Base-by-base conservation (phyloP, 176 grass and related monocot species). In the Musa acuminata region DNA sequence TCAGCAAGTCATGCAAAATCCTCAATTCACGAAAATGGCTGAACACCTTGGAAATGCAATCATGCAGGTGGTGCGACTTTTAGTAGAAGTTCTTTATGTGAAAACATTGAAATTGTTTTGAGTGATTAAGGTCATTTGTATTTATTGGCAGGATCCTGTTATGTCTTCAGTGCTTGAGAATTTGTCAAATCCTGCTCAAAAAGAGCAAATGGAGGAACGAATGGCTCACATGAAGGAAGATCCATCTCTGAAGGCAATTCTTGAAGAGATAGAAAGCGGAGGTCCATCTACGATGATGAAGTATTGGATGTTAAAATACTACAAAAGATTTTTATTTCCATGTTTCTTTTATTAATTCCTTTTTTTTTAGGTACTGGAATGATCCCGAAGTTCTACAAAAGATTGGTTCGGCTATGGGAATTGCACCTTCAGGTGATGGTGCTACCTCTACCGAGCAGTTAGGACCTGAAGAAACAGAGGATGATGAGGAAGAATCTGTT, bases 1-100 rank as follows among this genome's bases (percentile, higher is more conserved):
- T 88, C 90, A 98, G 84, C 95, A 94, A 77, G 79, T 98, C 72
- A 90, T 98, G 87, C 88, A 98, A 78, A 93, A 98, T 86, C 86
- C 86, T 54, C 88, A 98, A 77, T 98, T 98, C 68, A 83, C 91
- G 54, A 80, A 80, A 49, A 98, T 98, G 90, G 95, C 95, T 21
- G 90, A 98, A 78, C 88, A 79, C 0, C 82, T 98, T 3, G 95
- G 90, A 77, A 87, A 65, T 84, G 95, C 95, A 80, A 87, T 98
- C 21, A 93, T 98, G 90, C 90, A 98, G 85, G 85, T 87, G 59
- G 16, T 76, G 5, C 13, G 69, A 63, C 6, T 43, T 43, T 43
- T 43, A 43, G 4, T 5, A 35, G 29, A 35, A 35, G 35, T 43
- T 43, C 35, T 62, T 20, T 62, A 17, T 17, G 4, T 62, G 57